Conservation (phyloP, 768 basidiomycete species). For the Terana coerulea region DNA sequence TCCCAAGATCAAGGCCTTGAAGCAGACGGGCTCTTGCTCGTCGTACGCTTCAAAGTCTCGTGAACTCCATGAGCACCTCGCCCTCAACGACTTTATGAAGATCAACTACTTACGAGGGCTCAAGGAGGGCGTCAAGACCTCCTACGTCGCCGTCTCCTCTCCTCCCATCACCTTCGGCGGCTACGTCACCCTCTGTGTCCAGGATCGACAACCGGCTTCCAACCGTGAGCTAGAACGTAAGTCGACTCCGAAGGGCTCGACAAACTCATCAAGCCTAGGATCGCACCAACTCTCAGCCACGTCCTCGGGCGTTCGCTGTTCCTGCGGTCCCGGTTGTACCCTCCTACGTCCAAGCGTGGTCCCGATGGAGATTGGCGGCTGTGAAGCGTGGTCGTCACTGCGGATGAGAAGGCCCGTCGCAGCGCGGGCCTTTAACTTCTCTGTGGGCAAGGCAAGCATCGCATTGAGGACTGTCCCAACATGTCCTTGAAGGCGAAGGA, state of each 20-base stretch:
- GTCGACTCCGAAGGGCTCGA: neutral
- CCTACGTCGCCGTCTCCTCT: conserved; percentile 8
- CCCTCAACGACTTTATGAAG: conserved; percentile 30
- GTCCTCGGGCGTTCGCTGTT: neutral
- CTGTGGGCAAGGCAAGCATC: conserved; percentile 31
- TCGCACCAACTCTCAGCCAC: neutral
- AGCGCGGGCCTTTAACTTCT: conserved; percentile 32
- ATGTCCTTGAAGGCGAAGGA: neutral
- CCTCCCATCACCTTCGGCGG: neutral
- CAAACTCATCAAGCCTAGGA: neutral
- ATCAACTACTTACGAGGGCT: conserved; percentile 30
- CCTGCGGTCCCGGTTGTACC: neutral
- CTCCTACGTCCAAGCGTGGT: neutral
- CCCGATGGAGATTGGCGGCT: conserved; percentile 18
- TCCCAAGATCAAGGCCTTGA: neutral
- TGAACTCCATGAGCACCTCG: conserved; percentile 14
- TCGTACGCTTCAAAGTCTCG: neutral
- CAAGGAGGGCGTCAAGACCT: conserved; percentile 26
- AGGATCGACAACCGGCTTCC: neutral
- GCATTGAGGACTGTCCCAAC: conserved; percentile 25
- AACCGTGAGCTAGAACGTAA: neutral
- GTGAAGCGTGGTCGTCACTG: conserved; percentile 24
- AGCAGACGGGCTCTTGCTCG: neutral
- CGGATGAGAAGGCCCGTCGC: conserved; percentile 24
- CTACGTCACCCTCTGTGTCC: neutral